phyloP scores from a whole-genome alignment of 2,329 filamentous ascomycete genomes.

The Hypoxylon sp. region DNA sequence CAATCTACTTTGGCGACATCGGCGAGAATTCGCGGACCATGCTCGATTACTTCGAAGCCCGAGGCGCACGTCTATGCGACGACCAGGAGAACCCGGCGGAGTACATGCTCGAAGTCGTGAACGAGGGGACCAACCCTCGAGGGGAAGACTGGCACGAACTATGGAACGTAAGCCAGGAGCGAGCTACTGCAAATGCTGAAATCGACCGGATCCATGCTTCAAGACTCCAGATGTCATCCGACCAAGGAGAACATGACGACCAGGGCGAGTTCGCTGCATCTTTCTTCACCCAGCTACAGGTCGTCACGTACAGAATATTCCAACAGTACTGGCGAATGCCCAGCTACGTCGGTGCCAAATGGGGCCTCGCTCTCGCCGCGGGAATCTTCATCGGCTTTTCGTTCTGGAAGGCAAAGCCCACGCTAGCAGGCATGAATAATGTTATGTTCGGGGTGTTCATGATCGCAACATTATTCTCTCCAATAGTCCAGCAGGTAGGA shows the following conservation, averaged over 20 bases:
- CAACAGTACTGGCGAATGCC: constrained; percentile 23
- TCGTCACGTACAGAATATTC: constrained; percentile 15
- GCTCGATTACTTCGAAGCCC: constrained; percentile 18
- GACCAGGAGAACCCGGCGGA: constrained; percentile 66
- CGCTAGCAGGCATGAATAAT: constrained; percentile 15
- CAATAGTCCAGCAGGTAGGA: constrained; percentile 14
- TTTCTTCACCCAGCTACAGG: constrained; percentile 10
- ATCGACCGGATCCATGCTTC: constrained; percentile 13
- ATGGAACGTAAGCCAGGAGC: constrained; percentile 15
- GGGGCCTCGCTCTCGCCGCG: constrained; percentile 6
- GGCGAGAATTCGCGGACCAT: constrained; percentile 55
- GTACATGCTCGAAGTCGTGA: constrained; percentile 22
- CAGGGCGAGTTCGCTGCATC: constrained; percentile 17
- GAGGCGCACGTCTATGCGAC: constrained; percentile 61
- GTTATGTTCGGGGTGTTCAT: constrained; percentile 22
- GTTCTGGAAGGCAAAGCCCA: constrained; percentile 8
- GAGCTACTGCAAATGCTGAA: constrained; percentile 4
- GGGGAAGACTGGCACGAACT: constrained; percentile 19
- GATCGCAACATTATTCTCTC: constrained; percentile 16
- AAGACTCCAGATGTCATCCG: neutral
- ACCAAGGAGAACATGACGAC: neutral
- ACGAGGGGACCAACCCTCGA: constrained; percentile 3
- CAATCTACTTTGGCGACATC: constrained; percentile 82
- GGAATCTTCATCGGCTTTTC: constrained; percentile 22
- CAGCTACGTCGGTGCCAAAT: constrained; percentile 17